These are phyloP conservation scores for Pseudisothecium myosuroides DNA, from an alignment of 225 moss, liverwort and hornwort species.

Conservation along the genomic window DNA sequence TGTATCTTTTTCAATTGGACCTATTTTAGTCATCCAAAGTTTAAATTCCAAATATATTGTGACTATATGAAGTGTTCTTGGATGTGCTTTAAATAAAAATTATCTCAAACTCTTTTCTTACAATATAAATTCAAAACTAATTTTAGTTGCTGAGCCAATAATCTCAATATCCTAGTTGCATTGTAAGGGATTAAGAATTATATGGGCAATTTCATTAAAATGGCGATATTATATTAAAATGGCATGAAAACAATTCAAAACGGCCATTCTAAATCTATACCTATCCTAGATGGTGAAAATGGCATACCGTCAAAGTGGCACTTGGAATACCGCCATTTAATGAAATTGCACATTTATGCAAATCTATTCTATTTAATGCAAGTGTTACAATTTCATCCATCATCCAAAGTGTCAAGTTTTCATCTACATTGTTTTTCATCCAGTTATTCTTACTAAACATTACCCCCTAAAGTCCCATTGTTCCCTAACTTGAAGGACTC, in stretches of 20 bases:
- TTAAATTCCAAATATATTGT: not conserved
- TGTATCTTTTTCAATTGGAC: not conserved
- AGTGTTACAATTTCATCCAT: not conserved
- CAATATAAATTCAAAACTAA: not conserved
- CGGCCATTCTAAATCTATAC: too few relatives aligned
- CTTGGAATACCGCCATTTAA: too few relatives aligned
- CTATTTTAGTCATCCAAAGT: not conserved
- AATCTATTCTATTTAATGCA: not conserved
- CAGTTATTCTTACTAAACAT: too few relatives aligned
- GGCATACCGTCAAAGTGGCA: too few relatives aligned
- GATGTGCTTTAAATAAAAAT: not conserved
- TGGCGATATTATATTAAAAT: too few relatives aligned
- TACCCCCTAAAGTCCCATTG: not conserved
- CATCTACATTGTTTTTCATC: not conserved
- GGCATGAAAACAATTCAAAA: too few relatives aligned
- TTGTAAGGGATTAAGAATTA: not conserved
- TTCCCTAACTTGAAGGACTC: not conserved
- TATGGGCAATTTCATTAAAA: too few relatives aligned
- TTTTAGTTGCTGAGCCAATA: not conserved
- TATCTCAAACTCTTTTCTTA: not conserved
- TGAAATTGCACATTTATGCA: too few relatives aligned
- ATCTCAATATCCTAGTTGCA: not conserved
- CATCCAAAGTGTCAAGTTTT: accelerated
- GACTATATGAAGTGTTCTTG: not conserved
- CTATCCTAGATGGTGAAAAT: too few relatives aligned